Evolutionary conservation across 192 early-diverging fungal species (phyloP).

Genomic region (Allomyces arbusculus): DNA sequence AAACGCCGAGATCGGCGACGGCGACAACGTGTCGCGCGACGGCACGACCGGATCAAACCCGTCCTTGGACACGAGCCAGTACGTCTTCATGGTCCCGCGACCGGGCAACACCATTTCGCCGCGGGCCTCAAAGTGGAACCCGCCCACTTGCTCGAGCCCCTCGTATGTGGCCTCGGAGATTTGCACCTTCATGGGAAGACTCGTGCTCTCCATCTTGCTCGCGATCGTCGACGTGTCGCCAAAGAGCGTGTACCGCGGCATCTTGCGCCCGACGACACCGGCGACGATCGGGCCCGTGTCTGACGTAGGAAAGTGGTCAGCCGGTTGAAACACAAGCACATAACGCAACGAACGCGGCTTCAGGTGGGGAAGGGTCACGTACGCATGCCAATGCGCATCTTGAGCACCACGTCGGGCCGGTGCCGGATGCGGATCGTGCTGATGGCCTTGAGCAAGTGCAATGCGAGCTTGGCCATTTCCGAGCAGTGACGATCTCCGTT

Average conservation of each 20-base stretch:
- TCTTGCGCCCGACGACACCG: neutral
- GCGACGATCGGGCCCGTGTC: neutral
- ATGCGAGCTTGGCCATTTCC: neutral
- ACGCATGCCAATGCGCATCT: neutral
- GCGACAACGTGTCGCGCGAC: neutral
- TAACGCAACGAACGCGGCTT: too few species aligned
- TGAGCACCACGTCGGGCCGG: neutral
- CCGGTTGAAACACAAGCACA: too few species aligned
- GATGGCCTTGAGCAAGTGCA: neutral
- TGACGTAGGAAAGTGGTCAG: too few species aligned
- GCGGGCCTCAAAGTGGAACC: conserved; percentile 9
- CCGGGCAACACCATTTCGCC: conserved; percentile 8
- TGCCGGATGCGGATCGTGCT: neutral
- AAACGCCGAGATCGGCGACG: too few species aligned
- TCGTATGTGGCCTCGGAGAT: conserved; percentile 10
- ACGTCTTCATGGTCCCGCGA: conserved; percentile 13
- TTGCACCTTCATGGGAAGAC: conserved; percentile 8
- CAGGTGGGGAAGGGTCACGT: too few species aligned
- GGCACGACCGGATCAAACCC: conserved; percentile 2
- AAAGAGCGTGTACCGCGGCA: neutral
- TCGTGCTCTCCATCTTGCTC: neutral
- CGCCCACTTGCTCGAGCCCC: conserved; percentile 2
- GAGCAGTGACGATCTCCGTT: neutral
- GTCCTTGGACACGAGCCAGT: conserved; percentile 10
- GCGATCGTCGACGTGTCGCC: neutral